Evolutionary conservation across 1,139 yeast species (phyloP).

Genomic region (Hyphopichia burtonii): DNA sequence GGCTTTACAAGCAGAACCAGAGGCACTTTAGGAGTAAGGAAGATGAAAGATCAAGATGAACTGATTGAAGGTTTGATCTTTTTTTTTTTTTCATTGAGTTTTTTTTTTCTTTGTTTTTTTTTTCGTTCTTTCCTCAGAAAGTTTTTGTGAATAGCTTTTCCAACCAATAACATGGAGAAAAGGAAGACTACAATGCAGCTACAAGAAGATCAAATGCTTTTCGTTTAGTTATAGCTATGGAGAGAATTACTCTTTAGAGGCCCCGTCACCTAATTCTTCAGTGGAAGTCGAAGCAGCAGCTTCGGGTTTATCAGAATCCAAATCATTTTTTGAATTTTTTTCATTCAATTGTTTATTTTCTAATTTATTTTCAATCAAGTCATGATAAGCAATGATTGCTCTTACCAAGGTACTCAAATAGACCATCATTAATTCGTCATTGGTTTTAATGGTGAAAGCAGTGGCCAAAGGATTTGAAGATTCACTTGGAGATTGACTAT

Average conservation of each 20-base stretch:
- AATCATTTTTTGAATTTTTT: slow-evolving; percentile 16
- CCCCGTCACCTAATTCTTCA: slow-evolving; percentile 10
- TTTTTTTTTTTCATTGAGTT: neutral
- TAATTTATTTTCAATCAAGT: slow-evolving; percentile 91
- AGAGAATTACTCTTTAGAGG: slow-evolving; percentile 8
- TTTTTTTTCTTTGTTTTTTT: neutral
- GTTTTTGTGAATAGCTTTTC: neutral
- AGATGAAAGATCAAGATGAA: too few species aligned
- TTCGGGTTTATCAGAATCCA: slow-evolving; percentile 3
- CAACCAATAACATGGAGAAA: neutral
- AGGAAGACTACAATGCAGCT: neutral
- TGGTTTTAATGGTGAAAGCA: slow-evolving; percentile 89
- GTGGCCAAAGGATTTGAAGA: slow-evolving; percentile 55
- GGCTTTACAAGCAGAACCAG: neutral
- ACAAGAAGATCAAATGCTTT: neutral
- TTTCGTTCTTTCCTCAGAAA: neutral
- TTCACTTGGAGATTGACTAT: slow-evolving; percentile 17
- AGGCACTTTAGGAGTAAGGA: too few species aligned
- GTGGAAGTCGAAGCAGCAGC: slow-evolving; percentile 4
- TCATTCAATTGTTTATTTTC: slow-evolving; percentile 65
- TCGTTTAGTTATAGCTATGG: neutral
- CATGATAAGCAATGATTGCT: slow-evolving; percentile 95
- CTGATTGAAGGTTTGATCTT: neutral
- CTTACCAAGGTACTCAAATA: slow-evolving; percentile 88
- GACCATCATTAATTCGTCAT: slow-evolving; percentile 93